Conservation (phyloP, 768 basidiomycete genomes). For the Tremella mesenterica region DNA sequence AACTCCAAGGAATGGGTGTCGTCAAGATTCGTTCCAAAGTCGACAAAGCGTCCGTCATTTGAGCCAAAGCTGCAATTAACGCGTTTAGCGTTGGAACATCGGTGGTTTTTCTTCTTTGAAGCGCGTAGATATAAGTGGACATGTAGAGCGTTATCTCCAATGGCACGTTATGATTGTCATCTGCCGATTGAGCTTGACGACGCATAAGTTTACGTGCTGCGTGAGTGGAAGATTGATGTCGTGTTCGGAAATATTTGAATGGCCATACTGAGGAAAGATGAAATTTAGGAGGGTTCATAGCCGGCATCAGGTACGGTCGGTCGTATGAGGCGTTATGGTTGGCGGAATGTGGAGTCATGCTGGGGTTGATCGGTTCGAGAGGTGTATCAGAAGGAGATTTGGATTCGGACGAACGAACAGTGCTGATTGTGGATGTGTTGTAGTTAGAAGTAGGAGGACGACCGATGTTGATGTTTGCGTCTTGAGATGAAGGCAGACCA, state of each 20-base stretch:
- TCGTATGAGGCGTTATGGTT: background rate
- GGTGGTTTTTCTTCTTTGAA: slow-evolving; percentile 34
- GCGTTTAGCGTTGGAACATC: slow-evolving; percentile 39
- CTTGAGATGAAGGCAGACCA: slow-evolving; percentile 18
- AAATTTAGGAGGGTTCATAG: slow-evolving; percentile 29
- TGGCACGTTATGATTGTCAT: slow-evolving; percentile 35
- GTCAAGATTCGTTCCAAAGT: slow-evolving; percentile 40
- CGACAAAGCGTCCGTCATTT: slow-evolving; percentile 30
- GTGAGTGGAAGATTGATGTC: slow-evolving; percentile 13
- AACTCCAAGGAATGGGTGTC: slow-evolving; percentile 42
- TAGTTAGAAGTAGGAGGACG: slow-evolving; percentile 1
- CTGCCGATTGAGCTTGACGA: slow-evolving; percentile 2
- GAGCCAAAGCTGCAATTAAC: slow-evolving; percentile 21
- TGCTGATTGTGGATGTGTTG: slow-evolving; percentile 8
- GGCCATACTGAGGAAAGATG: slow-evolving; percentile 26
- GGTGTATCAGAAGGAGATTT: slow-evolving; percentile 3
- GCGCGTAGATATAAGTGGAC: slow-evolving; percentile 28
- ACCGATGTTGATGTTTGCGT: slow-evolving; percentile 21
- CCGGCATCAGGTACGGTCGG: slow-evolving; percentile 4
- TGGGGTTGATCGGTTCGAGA: background rate
- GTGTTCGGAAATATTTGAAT: slow-evolving; percentile 12
- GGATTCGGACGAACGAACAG: too few relatives aligned
- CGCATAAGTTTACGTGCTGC: slow-evolving; percentile 10
- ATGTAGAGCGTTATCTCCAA: slow-evolving; percentile 39
- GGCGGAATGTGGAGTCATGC: background rate